Conservation (phyloP, 202 grass and related monocot species). For the Panicum virgatum region DNA sequence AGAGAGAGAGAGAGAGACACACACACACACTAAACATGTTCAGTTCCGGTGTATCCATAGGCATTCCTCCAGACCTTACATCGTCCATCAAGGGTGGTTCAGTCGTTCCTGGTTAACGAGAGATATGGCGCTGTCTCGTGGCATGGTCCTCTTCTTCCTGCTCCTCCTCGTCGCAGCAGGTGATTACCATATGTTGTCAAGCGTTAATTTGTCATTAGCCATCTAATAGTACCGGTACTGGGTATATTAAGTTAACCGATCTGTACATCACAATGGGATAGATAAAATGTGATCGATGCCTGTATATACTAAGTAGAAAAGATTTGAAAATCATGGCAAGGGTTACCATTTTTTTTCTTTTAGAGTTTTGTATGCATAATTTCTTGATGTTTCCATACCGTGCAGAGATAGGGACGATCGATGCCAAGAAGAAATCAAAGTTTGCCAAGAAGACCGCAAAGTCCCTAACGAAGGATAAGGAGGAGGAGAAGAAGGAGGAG, state of each 20-base stretch:
- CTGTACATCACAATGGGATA: background rate
- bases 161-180: background rate
- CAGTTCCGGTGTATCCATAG: background rate
- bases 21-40: background rate
- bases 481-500: background rate
- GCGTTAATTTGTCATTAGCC: background rate
- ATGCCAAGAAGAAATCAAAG: background rate
- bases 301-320: no score
- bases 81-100: background rate
- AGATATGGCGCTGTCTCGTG: background rate
- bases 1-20: no score
- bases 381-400: no score
- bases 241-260: background rate
- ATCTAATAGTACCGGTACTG: background rate
- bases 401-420: slow-evolving; percentile 7
- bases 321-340: no score
- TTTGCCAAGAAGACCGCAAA: background rate
- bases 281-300: background rate
- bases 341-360: no score
- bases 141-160: background rate
- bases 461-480: background rate
- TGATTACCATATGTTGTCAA: background rate
- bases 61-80: background rate
- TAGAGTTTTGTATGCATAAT: no score
- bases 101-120: no score